Evolutionary conservation across 2,329 filamentous ascomycete species (phyloP), one percentile per base, ranked within the genome.

Genomic region (Verticillium nubilum): DNA sequence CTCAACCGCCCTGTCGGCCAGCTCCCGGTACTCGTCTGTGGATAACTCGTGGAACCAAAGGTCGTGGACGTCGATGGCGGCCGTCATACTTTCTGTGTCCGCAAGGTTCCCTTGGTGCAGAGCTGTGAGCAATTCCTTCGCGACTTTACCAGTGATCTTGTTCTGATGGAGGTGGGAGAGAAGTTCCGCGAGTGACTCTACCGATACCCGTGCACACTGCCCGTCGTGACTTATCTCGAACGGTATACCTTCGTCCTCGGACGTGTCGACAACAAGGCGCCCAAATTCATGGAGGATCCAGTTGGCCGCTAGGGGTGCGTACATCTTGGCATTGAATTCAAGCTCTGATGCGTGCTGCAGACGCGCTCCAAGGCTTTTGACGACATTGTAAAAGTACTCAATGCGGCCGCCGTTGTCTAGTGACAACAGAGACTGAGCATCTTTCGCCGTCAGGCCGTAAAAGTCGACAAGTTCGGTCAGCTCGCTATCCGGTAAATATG

Each of bases 271-370:
- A 13, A 84, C 86, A 12, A 92, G 74, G 1, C 87, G 86, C 7
- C 89, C 90, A 2, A 92, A 79, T 67, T 92, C 89, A 67, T 93
- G 89, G 29, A 92, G 79, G 53, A 90, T 86, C 89, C 85, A 88
- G 67, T 88, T 88, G 2, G 79, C 80, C 4, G 79, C 79, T 4
- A 86, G 71, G 4, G 76, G 73, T 10, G 80, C 78, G 58, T 78
- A 76, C 1, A 64, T 67, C 35, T 73, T 72, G 47, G 72, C 61
- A 4, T 72, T 67, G 1, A 63, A 56, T 26, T 71, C 67, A 5
- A 59, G 64, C 47, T 58, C 66, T 56, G 72, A 55, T 3, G 26
- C 5, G 13, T 53, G 25, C 52, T 53, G 13, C 0, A 73, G 63
- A 0, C 67, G 64, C 17, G 27, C 56, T 54, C 76, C 71, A 1